Evolutionary conservation across 2,329 filamentous ascomycete species (phyloP).

Genomic region (Aspergillus terreus): DNA sequence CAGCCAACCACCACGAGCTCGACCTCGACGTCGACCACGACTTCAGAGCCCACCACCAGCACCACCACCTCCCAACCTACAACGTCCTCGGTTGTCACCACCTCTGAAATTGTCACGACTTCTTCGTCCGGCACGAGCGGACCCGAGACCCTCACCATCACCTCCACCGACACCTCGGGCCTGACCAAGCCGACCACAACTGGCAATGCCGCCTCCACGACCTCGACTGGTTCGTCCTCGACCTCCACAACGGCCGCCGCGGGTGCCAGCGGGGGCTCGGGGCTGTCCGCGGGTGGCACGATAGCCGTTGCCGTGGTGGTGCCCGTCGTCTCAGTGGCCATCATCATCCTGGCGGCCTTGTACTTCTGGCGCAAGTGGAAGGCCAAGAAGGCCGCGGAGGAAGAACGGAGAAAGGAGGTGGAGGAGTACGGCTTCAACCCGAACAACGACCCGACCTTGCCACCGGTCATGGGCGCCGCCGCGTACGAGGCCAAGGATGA

Average conservation of each 20-base stretch:
- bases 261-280: conserved; percentile 24
- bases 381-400: conserved; percentile 76
- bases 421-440: conserved; percentile 98
- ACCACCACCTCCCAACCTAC: conserved; percentile 3
- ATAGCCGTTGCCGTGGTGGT: conserved; percentile 94
- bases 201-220: conserved; percentile 16
- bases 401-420: conserved; percentile 88
- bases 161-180: conserved; percentile 14
- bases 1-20: conserved; percentile 12
- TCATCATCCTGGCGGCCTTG: conserved; percentile 71
- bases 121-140: conserved; percentile 8
- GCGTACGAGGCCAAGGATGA: conserved; percentile 66
- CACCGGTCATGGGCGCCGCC: conserved; percentile 48
- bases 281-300: conserved; percentile 55
- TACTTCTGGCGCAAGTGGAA: conserved; percentile 89
- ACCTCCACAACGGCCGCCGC: conserved; percentile 24
- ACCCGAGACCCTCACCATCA: conserved; percentile 13
- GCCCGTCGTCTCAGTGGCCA: conserved; percentile 80
- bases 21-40: conserved; percentile 9
- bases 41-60: neutral
- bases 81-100: conserved; percentile 2
- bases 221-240: conserved; percentile 23
- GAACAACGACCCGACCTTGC: conserved; percentile 85
- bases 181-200: conserved; percentile 3
- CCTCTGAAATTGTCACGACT: conserved; percentile 8